Percentiles rank a stretch among this genome's conserved stretches.
phyloP scores from a whole-genome alignment of 2,329 filamentous ascomycete species.

The Alternaria tenuissima region DNA sequence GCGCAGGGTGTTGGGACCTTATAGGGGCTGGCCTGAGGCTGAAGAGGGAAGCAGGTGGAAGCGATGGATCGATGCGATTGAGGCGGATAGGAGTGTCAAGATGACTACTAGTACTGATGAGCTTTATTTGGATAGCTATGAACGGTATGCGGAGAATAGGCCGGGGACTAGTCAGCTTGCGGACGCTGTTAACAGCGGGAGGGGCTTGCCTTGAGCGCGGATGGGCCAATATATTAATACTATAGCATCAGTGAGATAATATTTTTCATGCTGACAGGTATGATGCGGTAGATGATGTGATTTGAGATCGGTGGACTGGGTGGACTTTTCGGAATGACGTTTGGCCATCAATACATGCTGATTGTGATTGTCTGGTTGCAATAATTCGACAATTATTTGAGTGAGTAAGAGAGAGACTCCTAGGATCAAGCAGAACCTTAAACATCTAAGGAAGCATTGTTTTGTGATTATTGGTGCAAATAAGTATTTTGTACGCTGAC shows the following conservation, averaged over 20 bases:
- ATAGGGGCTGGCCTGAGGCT: conserved; percentile 71
- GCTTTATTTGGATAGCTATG: conserved; percentile 73
- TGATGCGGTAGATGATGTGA: no score
- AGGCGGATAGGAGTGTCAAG: conserved; percentile 67
- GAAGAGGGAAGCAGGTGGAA: conserved; percentile 71
- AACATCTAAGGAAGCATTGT: no score
- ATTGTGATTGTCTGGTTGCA: no score
- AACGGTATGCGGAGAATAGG: conserved; percentile 69
- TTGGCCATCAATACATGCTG: no score
- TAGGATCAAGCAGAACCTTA: no score
- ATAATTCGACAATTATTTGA: no score
- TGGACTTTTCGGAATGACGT: no score
- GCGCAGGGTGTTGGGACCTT: conserved; percentile 69
- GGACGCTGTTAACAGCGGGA: conserved; percentile 67
- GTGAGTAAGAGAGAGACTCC: no score
- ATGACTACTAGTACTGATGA: conserved; percentile 73
- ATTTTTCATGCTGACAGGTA: no score
- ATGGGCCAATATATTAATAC: not conserved
- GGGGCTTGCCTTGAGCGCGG: conserved; percentile 56
- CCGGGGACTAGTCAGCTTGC: conserved; percentile 66
- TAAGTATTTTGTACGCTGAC: no score
- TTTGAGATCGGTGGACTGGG: no score
- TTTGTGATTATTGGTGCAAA: no score
- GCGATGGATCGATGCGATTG: conserved; percentile 74
- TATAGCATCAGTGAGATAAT: not conserved